These are phyloP conservation scores for Chlorella sp. DNA, from an alignment of 139 green algal species.

Conservation along the genomic window DNA sequence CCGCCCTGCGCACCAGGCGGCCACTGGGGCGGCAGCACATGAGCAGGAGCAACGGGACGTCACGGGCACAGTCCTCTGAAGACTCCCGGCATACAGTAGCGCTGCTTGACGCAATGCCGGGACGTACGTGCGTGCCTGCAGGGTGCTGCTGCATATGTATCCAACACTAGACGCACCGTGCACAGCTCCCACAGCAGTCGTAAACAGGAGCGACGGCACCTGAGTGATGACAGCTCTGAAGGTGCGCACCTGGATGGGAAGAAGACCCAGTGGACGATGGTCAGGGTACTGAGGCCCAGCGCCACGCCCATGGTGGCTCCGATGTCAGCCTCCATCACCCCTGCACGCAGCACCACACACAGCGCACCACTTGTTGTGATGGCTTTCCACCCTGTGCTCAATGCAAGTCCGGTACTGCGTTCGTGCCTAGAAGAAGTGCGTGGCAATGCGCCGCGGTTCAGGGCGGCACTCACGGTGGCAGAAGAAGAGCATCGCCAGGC, in stretches of 20 bases:
- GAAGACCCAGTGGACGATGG: not conserved
- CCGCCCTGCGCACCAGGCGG: not conserved
- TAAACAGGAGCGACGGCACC: not conserved
- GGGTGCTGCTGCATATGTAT: not conserved
- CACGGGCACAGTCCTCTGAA: not conserved
- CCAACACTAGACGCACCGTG: too few species aligned
- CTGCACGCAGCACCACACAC: not conserved
- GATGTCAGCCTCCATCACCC: not conserved
- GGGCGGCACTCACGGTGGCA: not conserved
- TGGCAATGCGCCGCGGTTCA: not conserved
- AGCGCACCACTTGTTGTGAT: not conserved
- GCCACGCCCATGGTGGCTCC: not conserved
- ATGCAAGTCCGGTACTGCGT: not conserved
- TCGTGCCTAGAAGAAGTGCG: not conserved
- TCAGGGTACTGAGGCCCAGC: not conserved
- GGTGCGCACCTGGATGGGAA: not conserved
- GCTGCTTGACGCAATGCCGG: not conserved
- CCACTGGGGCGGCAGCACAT: not conserved
- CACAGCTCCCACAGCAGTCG: too few species aligned
- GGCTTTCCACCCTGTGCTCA: not conserved
- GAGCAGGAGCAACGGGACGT: not conserved
- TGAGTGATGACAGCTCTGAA: not conserved
- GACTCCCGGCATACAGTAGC: not conserved
- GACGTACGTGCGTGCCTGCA: not conserved
- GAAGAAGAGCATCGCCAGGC: conserved; percentile 1